Conservation (phyloP, 495 filamentous ascomycete genomes). For the Daldinia childiae region DNA sequence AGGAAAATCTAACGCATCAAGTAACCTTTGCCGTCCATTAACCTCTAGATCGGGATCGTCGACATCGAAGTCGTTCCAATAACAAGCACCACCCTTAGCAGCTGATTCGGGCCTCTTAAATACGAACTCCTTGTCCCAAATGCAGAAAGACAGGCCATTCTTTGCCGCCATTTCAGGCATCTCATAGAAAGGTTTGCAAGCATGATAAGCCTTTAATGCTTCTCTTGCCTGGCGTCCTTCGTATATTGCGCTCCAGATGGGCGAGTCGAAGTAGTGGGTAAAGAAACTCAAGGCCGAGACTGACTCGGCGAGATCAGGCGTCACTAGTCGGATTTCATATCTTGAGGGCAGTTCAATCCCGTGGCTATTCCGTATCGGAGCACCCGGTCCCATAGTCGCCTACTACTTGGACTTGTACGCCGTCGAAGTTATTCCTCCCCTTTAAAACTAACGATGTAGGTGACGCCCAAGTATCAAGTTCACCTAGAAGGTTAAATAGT, state of each 20-base stretch:
- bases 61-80: conserved; percentile 50
- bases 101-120: conserved; percentile 55
- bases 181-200: conserved; percentile 30
- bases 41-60: conserved; percentile 35
- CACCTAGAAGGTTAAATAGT: not conserved
- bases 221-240: conserved; percentile 26
- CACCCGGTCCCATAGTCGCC: conserved; percentile 29
- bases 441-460: not conserved
- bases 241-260: conserved; percentile 33
- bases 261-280: conserved; percentile 28
- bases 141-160: conserved; percentile 54
- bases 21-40: conserved; percentile 22
- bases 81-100: conserved; percentile 51
- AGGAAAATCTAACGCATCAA: conserved; percentile 39
- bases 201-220: conserved; percentile 27
- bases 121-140: conserved; percentile 58
- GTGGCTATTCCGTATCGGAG: conserved; percentile 28
- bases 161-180: conserved; percentile 37
- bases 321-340: conserved; percentile 36
- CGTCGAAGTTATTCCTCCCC: not conserved
- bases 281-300: conserved; percentile 33
- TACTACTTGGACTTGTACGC: not conserved
- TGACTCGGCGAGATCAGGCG: conserved; percentile 20
- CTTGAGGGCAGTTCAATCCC: conserved; percentile 31
- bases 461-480: not conserved